Percentiles rank a stretch among this genome's conserved stretches.
Conservation (phyloP, 352 stramenopile species). For the Pythium periplocum region DNA sequence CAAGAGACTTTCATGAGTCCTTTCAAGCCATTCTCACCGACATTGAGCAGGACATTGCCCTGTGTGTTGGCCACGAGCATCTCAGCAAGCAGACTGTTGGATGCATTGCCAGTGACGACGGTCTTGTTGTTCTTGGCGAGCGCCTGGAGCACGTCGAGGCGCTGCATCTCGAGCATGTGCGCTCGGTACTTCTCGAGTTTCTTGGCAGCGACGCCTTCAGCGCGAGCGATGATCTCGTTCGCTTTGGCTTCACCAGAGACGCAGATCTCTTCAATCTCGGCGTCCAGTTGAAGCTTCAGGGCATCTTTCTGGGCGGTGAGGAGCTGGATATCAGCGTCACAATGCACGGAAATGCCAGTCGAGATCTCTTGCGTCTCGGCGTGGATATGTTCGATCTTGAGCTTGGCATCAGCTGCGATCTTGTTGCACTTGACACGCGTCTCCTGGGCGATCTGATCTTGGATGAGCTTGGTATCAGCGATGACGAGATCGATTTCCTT, state of each 20-base stretch:
- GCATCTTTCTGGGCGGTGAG: conserved; percentile 33
- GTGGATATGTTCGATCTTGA: conserved; percentile 40
- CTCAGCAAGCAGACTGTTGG: conserved; percentile 46
- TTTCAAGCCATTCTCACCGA: conserved; percentile 22
- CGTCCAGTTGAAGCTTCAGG: conserved; percentile 28
- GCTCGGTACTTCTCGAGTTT: conserved; percentile 38
- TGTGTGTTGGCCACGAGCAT: conserved; percentile 54
- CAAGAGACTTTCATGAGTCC: conserved; percentile 18
- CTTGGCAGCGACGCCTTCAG: conserved; percentile 27
- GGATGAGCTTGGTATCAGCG: conserved; percentile 40
- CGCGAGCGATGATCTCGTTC: conserved; percentile 37
- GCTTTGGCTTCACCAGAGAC: conserved; percentile 25
- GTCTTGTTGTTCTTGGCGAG: conserved; percentile 37
- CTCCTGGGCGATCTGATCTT: conserved; percentile 52
- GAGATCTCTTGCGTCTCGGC: conserved; percentile 43
- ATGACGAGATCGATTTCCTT: conserved; percentile 51
- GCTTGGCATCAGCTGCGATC: conserved; percentile 26
- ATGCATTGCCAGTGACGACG: conserved; percentile 42
- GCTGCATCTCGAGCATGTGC: conserved; percentile 40
- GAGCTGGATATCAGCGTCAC: conserved; percentile 40
- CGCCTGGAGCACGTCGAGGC: conserved; percentile 31
- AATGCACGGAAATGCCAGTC: conserved; percentile 29
- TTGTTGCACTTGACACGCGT: conserved; percentile 42
- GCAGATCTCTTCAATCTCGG: conserved; percentile 29
- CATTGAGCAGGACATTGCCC: conserved; percentile 41